phyloP scores from a whole-genome alignment of 495 filamentous ascomycete species.

The Schizothecium vesticola region DNA sequence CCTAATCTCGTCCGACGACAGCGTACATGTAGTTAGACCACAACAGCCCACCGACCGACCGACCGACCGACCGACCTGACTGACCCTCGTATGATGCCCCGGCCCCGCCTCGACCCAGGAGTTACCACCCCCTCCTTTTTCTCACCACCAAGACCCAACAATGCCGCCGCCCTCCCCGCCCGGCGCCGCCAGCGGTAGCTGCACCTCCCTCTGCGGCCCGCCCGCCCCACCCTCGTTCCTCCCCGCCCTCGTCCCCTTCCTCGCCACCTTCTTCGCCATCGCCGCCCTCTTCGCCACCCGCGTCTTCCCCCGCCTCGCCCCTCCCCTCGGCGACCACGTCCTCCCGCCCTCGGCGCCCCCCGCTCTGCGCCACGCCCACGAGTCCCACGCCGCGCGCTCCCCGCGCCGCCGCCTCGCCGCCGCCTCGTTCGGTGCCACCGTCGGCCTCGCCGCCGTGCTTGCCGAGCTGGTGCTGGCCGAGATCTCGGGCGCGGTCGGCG shows the following conservation, averaged over 20 bases:
- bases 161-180: constrained; percentile 5
- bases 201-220: constrained; percentile 21
- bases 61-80: not conserved
- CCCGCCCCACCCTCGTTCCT: constrained; percentile 26
- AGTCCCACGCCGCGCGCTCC: constrained; percentile 42
- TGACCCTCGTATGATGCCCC: constrained; percentile 1
- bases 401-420: constrained; percentile 51
- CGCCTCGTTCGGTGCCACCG: constrained; percentile 61
- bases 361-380: constrained; percentile 44
- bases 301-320: constrained; percentile 60
- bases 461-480: constrained; percentile 73
- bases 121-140: not conserved
- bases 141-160: not conserved
- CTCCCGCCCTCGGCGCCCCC: constrained; percentile 48
- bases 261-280: constrained; percentile 56
- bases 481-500: constrained; percentile 64
- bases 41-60: not conserved
- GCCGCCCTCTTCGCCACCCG: constrained; percentile 52
- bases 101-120: not conserved
- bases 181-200: constrained; percentile 28
- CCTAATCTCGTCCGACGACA: not conserved
- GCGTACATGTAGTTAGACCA: not conserved
- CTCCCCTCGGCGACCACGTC: constrained; percentile 44
- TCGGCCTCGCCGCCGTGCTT: constrained; percentile 67
- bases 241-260: constrained; percentile 44